These are phyloP conservation scores for Hypoxylon intermedium DNA, from an alignment of 495 filamentous ascomycete species.

Conservation along the genomic window DNA sequence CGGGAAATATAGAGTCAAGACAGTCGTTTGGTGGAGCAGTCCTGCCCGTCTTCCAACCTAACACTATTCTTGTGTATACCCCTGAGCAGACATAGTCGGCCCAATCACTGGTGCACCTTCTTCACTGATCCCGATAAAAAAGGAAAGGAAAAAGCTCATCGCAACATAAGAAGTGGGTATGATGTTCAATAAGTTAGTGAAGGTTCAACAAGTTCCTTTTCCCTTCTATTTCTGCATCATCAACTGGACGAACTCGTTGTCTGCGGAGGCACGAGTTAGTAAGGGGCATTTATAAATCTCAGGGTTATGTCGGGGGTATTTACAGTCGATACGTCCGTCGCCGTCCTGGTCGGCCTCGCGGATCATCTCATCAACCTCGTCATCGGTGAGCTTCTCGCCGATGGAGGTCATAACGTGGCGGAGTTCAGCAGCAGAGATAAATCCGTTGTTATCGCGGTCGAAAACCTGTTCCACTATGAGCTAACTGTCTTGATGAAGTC, in stretches of 20 bases:
- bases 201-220: slow-evolving; percentile 25
- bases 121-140: slow-evolving; percentile 25
- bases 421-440: slow-evolving; percentile 96
- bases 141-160: slow-evolving; percentile 35
- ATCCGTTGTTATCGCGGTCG: slow-evolving; percentile 98
- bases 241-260: slow-evolving; percentile 99
- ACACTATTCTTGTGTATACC: slow-evolving; percentile 38
- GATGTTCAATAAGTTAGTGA: slow-evolving; percentile 30
- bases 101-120: slow-evolving; percentile 23
- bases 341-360: slow-evolving; percentile 98
- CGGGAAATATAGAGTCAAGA: slow-evolving; percentile 32
- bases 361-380: slow-evolving; percentile 99
- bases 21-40: slow-evolving; percentile 31
- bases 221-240: slow-evolving; percentile 98
- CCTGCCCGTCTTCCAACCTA: slow-evolving; percentile 35
- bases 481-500: not conserved
- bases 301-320: slow-evolving; percentile 21
- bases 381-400: slow-evolving; percentile 98
- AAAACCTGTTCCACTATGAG: slow-evolving; percentile 74
- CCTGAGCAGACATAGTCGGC: slow-evolving; percentile 13
- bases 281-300: not conserved
- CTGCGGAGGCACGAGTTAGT: slow-evolving; percentile 60
- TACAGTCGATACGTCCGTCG: slow-evolving; percentile 95
- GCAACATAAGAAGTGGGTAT: slow-evolving; percentile 42
- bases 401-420: slow-evolving; percentile 99